A percentile compares a stretch with the other conserved stretches of the same genome.
Conservation (phyloP, 2,329 filamentous ascomycete genomes). For the Myriosclerotinia curreyana region DNA sequence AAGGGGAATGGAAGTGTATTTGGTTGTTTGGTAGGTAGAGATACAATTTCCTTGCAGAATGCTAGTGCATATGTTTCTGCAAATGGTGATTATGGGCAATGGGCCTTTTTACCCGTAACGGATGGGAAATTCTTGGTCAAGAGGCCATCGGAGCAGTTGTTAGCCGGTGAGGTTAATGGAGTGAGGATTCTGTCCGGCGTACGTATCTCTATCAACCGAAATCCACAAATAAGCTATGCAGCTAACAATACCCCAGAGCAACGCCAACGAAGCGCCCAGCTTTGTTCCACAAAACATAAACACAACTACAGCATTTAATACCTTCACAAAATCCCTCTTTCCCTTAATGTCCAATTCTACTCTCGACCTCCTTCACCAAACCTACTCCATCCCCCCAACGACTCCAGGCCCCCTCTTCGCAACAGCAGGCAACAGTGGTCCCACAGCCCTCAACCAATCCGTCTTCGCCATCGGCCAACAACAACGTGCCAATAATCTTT, state of each 20-base stretch:
- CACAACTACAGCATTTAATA: slow-evolving; percentile 42
- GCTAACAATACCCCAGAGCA: slow-evolving; percentile 39
- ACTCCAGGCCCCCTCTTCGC: slow-evolving; percentile 32
- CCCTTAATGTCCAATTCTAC: slow-evolving; percentile 44
- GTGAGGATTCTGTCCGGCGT: slow-evolving; percentile 29
- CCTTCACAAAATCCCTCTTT: slow-evolving; percentile 44
- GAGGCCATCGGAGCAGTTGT: slow-evolving; percentile 38
- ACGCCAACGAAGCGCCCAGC: slow-evolving; percentile 49
- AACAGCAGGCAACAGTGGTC: slow-evolving; percentile 39
- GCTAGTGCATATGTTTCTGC: slow-evolving; percentile 32
- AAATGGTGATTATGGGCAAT: slow-evolving; percentile 31
- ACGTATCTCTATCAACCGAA: background rate
- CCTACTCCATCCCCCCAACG: slow-evolving; percentile 32
- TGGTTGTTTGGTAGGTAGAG: slow-evolving; percentile 36
- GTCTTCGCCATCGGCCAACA: slow-evolving; percentile 48
- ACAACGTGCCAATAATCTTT: slow-evolving; percentile 44
- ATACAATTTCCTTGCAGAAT: slow-evolving; percentile 38
- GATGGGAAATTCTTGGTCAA: slow-evolving; percentile 39
- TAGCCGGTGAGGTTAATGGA: slow-evolving; percentile 38
- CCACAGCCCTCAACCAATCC: slow-evolving; percentile 46
- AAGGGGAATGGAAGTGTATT: slow-evolving; percentile 38
- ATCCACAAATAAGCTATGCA: background rate
- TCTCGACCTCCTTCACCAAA: slow-evolving; percentile 34
- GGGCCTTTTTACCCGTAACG: slow-evolving; percentile 41
- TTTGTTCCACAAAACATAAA: slow-evolving; percentile 48